phyloP scores from a whole-genome alignment of 106 monocot genomes.

The Dendrobium chrysotoxum region DNA sequence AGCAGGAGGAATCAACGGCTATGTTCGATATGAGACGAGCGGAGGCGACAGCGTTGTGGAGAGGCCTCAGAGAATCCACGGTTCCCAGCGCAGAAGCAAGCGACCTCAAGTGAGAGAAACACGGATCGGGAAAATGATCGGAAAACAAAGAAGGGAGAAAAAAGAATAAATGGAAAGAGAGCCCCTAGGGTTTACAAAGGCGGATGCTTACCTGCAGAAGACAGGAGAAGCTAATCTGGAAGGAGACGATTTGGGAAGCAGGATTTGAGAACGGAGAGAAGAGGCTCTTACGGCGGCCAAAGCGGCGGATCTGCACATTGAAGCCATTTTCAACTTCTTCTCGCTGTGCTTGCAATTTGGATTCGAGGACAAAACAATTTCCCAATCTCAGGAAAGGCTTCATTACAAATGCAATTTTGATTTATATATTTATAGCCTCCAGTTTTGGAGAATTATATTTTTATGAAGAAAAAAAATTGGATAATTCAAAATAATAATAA shows the following conservation, averaged over 20 bases:
- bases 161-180: neutral
- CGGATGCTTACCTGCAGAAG: constrained; percentile 7
- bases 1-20: constrained; percentile 42
- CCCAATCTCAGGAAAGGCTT: no score
- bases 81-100: constrained; percentile 17
- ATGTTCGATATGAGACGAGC: constrained; percentile 41
- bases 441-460: no score
- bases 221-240: constrained; percentile 13
- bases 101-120: constrained; percentile 14
- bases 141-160: no score
- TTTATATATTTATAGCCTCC: no score
- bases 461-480: no score
- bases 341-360: neutral
- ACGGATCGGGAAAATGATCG: neutral
- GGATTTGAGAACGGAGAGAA: constrained; percentile 13
- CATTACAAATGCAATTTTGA: no score
- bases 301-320: constrained; percentile 25
- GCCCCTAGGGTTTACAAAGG: neutral
- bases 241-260: constrained; percentile 11
- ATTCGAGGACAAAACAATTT: no score
- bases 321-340: constrained; percentile 18
- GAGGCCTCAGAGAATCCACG: constrained; percentile 36
- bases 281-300: constrained; percentile 18
- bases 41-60: constrained; percentile 44
- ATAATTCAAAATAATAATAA: no score